Base-by-base conservation (phyloP, 345 rosid genomes). In the Lumnitzera littorea region DNA sequence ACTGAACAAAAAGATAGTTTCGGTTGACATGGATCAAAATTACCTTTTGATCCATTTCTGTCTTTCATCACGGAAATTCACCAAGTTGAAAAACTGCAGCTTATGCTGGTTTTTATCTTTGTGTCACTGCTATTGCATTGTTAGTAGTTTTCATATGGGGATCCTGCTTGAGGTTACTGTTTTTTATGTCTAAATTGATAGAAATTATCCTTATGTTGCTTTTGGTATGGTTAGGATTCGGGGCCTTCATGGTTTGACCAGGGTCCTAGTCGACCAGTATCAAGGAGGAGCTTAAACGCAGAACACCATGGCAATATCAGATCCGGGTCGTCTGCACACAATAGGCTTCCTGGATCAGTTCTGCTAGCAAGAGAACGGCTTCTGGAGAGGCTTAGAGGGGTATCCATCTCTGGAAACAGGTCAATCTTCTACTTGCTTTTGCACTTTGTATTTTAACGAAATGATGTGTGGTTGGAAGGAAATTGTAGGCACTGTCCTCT, bases 351-450 rank as follows among this genome's bases (percentile, higher is more conserved):
- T 56, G 95, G 95, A 50, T 70, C 89, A 61, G 99, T 94, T 67
- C 76, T 88, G 24, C 97, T 88, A 64, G 97, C 99, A 13, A 88
- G 95, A 74, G 95, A 72, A 63, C 84, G 97, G 76, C 97, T 94
- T 72, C 75, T 83, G 70, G 96, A 90, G 79, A 82, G 99, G 76
- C 70, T 94, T 57, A 84, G 95, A 73, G 92, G 95, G 15, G 88
- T 84, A 31, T 74, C 89, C 48, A 66, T 78, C 50, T 76, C 92
- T 74, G 76, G 51, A 58, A 73, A 75, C 85, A 84, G 98, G 97
- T 88, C n/a, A 3, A 43, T 24, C 16, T 49, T 36, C 47, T 11
- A 13, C 47, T 15, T 58, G 13, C 23, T 14, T 14, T 3, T 29
- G 36, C 36, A 29, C 36, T 29, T 29, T 29, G 36, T 3, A 29